These are phyloP conservation scores for Fusarium torulosum DNA, from an alignment of 2,329 filamentous ascomycete genomes.

Conservation along the genomic window DNA sequence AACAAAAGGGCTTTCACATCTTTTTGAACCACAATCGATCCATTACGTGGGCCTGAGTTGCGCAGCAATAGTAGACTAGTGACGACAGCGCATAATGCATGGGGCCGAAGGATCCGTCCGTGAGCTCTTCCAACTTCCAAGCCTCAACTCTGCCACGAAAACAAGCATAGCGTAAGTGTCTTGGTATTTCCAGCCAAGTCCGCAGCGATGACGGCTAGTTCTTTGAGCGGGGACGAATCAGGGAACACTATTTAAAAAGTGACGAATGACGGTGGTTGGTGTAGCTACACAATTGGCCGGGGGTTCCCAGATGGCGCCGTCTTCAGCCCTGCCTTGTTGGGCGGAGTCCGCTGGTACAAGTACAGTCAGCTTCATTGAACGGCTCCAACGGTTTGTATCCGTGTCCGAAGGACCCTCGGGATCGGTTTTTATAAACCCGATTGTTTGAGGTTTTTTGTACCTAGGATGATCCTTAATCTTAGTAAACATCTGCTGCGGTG, in stretches of 20 bases:
- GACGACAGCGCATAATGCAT: slow-evolving; percentile 10
- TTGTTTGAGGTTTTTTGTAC: no score
- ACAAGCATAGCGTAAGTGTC: not conserved
- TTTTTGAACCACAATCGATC: slow-evolving; percentile 5
- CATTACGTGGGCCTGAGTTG: not conserved
- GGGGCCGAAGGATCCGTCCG: slow-evolving; percentile 16
- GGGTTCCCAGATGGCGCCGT: no score
- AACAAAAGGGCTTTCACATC: not conserved
- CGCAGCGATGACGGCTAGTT: not conserved
- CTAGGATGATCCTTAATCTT: no score
- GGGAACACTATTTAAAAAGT: not conserved
- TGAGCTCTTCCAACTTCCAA: slow-evolving; percentile 1
- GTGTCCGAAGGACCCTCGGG: not conserved
- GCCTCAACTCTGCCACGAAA: not conserved
- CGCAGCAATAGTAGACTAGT: not conserved
- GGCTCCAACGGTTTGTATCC: not conserved
- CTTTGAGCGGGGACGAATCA: not conserved
- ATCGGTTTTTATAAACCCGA: no score
- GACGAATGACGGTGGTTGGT: no score
- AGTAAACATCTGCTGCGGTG: no score
- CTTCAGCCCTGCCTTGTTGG: not conserved
- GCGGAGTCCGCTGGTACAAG: not conserved
- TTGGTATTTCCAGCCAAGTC: not conserved
- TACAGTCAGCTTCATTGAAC: not conserved
- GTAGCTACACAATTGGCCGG: no score